These are phyloP conservation scores for Fusarium neocosmosporiellum DNA, from an alignment of 2,329 filamentous ascomycete genomes.

Conservation along the genomic window DNA sequence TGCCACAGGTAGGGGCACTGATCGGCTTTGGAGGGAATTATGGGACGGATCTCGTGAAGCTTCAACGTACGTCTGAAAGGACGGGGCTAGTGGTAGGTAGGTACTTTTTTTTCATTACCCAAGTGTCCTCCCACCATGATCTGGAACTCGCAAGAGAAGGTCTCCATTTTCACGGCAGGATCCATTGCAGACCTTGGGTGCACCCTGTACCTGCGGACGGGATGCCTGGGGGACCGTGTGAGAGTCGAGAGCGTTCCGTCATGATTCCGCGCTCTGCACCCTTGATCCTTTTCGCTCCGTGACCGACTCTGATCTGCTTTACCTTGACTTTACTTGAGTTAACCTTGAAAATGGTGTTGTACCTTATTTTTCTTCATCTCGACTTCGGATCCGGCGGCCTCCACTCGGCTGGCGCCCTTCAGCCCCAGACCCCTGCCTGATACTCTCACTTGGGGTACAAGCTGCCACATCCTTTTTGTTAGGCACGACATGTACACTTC, in stretches of 20 bases:
- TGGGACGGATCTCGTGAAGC: neutral
- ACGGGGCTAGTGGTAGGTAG: neutral
- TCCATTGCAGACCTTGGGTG: neutral
- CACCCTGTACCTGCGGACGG: neutral
- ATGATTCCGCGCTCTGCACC: neutral
- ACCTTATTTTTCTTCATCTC: slow-evolving; percentile 2
- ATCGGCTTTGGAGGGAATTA: neutral
- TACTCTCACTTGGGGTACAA: neutral
- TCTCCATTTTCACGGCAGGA: neutral
- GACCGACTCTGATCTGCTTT: neutral
- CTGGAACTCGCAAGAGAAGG: neutral
- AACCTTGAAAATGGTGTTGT: slow-evolving; percentile 5
- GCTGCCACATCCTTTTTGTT: neutral
- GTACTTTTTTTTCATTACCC: neutral
- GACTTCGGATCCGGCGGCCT: slow-evolving; percentile 21
- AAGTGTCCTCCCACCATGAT: neutral
- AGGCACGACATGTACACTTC: neutral
- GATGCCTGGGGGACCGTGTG: neutral
- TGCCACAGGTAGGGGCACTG: neutral
- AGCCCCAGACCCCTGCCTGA: neutral
- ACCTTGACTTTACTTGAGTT: neutral
- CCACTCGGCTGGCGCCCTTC: neutral
- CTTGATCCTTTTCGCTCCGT: neutral
- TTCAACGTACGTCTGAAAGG: neutral
- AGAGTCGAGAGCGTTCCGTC: neutral